These are phyloP conservation scores for Cucumis melo DNA, from an alignment of 306 rosid genomes.

Conservation along the genomic window DNA sequence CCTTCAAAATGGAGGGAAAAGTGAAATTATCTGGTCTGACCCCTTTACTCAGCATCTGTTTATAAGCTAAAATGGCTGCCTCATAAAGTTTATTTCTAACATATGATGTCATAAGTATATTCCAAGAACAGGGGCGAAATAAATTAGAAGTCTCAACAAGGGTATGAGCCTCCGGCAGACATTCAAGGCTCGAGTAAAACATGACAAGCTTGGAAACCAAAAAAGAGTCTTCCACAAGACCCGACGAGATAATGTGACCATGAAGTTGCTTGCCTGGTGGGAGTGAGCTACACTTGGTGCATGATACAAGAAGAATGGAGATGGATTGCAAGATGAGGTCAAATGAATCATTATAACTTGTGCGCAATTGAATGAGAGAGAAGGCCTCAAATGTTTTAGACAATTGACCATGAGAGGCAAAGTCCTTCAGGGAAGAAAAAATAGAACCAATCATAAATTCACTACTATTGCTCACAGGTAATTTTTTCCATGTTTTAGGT, in stretches of 20 bases:
- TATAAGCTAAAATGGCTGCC: slow-evolving; percentile 46
- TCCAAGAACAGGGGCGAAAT: slow-evolving; percentile 66
- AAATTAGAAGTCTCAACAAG: slow-evolving; percentile 30
- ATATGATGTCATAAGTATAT: slow-evolving; percentile 46
- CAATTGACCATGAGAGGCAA: slow-evolving; percentile 27
- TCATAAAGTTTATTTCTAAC: slow-evolving; percentile 38
- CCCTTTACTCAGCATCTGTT: slow-evolving; percentile 44
- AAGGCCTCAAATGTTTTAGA: slow-evolving; percentile 47
- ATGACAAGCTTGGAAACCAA: slow-evolving; percentile 56
- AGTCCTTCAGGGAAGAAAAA: slow-evolving; percentile 35
- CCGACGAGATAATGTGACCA: slow-evolving; percentile 36
- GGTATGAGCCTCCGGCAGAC: slow-evolving; percentile 37
- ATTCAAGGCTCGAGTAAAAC: slow-evolving; percentile 37
- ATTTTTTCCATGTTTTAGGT: neutral
- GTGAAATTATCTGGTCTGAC: slow-evolving; percentile 66
- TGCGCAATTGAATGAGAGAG: slow-evolving; percentile 27
- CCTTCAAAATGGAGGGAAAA: slow-evolving; percentile 71
- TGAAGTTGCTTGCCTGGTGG: slow-evolving; percentile 65
- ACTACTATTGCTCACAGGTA: slow-evolving; percentile 7
- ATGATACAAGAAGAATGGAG: slow-evolving; percentile 40
- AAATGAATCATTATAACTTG: slow-evolving; percentile 22
- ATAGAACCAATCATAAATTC: slow-evolving; percentile 48
- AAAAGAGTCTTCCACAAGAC: slow-evolving; percentile 35
- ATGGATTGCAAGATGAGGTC: slow-evolving; percentile 32
- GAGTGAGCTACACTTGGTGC: slow-evolving; percentile 27